Evolutionary conservation across 2,329 filamentous ascomycete species (phyloP).

Genomic region (Hymenoscyphus albidus): DNA sequence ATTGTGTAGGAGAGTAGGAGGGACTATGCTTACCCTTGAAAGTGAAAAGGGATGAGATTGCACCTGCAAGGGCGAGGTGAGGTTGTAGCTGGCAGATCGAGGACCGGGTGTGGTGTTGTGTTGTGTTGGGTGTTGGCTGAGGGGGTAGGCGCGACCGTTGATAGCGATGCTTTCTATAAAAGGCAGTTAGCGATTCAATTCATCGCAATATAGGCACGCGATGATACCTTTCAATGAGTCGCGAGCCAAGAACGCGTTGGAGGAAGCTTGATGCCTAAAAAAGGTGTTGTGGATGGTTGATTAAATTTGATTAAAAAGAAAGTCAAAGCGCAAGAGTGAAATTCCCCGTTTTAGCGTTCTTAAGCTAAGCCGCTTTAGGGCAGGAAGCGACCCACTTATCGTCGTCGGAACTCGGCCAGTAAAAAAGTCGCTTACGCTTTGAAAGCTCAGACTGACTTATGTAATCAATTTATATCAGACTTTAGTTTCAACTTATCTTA

Average conservation of each 20-base stretch:
- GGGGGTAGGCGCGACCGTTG: neutral
- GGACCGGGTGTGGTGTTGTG: too few relatives aligned
- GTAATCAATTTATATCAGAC: neutral
- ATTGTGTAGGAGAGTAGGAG: neutral
- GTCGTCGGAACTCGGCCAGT: neutral
- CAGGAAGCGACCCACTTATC: neutral
- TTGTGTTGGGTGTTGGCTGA: neutral
- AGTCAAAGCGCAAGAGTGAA: slow-evolving; percentile 4
- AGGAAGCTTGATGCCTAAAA: neutral
- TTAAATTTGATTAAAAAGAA: neutral
- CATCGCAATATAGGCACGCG: neutral
- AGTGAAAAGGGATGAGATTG: neutral
- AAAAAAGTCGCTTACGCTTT: neutral
- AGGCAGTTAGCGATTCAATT: neutral
- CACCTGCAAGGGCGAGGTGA: neutral
- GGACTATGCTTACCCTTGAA: neutral
- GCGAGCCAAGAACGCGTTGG: neutral
- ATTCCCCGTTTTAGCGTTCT: neutral
- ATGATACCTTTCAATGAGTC: neutral
- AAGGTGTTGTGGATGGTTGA: neutral
- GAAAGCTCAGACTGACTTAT: neutral
- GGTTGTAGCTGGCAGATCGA: neutral
- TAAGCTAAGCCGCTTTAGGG: neutral
- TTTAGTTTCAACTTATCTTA: neutral
- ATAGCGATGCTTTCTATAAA: neutral